Percentiles rank a stretch among this genome's conserved stretches.
These are phyloP conservation scores for Cryptosporidium ryanae DNA, from an alignment of 169 alveolate species.

Conservation along the genomic window DNA sequence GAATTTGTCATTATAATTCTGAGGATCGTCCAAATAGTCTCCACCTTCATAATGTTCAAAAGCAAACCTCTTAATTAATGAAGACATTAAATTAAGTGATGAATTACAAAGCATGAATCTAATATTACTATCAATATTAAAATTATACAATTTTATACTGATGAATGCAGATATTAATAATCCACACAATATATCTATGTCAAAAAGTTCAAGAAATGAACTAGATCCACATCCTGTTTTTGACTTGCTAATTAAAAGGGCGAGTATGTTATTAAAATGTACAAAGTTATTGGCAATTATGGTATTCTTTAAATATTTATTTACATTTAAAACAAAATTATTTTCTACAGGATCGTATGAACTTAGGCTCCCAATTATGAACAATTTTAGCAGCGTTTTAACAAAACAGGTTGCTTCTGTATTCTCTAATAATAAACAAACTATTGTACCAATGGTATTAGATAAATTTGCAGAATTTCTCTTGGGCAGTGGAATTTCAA, in stretches of 20 bases:
- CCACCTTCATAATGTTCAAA: neutral
- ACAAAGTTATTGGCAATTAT: neutral
- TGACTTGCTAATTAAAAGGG: conserved; percentile 15
- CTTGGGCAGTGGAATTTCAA: conserved; percentile 30
- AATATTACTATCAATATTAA: neutral
- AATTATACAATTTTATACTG: conserved; percentile 19
- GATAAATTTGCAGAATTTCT: conserved; percentile 38
- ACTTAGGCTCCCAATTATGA: conserved; percentile 15
- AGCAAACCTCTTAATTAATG: conserved; percentile 39
- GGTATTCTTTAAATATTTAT: neutral
- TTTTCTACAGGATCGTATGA: too few relatives aligned
- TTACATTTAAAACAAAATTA: neutral
- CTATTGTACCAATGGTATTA: conserved; percentile 3
- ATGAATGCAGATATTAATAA: conserved; percentile 26
- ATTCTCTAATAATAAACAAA: conserved; percentile 4
- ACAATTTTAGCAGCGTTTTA: conserved; percentile 19
- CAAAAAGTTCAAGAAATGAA: conserved; percentile 36
- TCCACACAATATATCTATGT: conserved; percentile 14
- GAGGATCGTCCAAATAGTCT: neutral
- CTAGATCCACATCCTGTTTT: conserved; percentile 5
- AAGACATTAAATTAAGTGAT: conserved; percentile 49
- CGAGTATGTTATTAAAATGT: conserved; percentile 53
- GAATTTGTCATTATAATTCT: conserved; percentile 3
- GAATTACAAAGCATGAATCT: conserved; percentile 40
- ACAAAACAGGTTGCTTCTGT: neutral